These are phyloP conservation scores for Eimeria maxima DNA, from an alignment of 169 alveolate genomes.

Conservation along the genomic window DNA sequence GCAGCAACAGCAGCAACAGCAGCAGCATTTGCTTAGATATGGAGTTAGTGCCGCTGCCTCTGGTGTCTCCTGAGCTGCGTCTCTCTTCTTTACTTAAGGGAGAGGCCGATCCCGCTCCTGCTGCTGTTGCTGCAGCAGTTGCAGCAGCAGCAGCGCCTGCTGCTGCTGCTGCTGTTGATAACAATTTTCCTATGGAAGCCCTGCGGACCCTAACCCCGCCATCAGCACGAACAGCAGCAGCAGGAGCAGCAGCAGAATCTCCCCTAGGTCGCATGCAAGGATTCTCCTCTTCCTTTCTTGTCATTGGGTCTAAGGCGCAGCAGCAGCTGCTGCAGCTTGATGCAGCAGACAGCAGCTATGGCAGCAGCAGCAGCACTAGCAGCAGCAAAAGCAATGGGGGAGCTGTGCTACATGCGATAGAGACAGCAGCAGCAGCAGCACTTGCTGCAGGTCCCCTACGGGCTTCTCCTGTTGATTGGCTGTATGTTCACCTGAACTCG, in stretches of 20 bases:
- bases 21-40: not conserved
- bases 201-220: not conserved
- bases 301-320: not conserved
- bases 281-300: not conserved
- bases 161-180: not conserved
- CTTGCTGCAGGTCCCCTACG: constrained; percentile 28
- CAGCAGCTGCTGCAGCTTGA: not conserved
- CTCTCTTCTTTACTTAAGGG: constrained; percentile 34
- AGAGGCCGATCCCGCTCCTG: constrained; percentile 8
- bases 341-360: not conserved
- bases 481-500: constrained; percentile 13
- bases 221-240: not conserved
- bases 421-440: not conserved
- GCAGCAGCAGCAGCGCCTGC: constrained; percentile 1
- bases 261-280: not conserved
- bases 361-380: constrained; percentile 19
- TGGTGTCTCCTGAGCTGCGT: constrained; percentile 50
- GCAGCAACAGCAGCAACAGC: constrained; percentile 22
- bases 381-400: constrained; percentile 15
- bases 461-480: constrained; percentile 11
- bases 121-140: not conserved
- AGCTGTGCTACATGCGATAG: constrained; percentile 36
- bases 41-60: constrained; percentile 51
- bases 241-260: no score
- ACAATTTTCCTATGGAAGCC: not conserved